A percentile compares a stretch with the other conserved stretches of the same genome.
phyloP scores from a whole-genome alignment of 2,329 filamentous ascomycete species.

The Ophiocordyceps australis region DNA sequence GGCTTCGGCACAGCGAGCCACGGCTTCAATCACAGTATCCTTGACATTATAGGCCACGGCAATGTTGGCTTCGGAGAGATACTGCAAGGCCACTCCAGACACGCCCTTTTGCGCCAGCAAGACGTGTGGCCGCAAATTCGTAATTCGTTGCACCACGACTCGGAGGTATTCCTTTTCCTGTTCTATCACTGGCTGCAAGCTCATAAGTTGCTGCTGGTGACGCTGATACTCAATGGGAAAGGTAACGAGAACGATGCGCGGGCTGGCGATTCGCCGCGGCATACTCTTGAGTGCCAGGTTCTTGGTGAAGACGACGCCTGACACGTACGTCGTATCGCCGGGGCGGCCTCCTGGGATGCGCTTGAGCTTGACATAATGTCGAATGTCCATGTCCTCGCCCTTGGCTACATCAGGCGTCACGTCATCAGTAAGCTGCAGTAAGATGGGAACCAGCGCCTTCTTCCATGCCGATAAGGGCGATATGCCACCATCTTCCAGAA shows the following conservation, averaged over 20 bases:
- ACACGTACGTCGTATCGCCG: conserved; percentile 88
- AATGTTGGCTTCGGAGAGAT: conserved; percentile 75
- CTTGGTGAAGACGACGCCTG: conserved; percentile 92
- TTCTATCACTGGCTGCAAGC: conserved; percentile 85
- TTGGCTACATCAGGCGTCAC: conserved; percentile 81
- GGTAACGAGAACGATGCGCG: conserved; percentile 79
- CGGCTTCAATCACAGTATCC: conserved; percentile 83
- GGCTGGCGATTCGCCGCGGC: conserved; percentile 68
- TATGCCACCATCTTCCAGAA: conserved; percentile 61
- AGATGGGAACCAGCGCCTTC: conserved; percentile 73
- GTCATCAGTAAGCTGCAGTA: conserved; percentile 82
- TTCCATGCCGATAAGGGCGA: conserved; percentile 67
- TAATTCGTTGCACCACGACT: conserved; percentile 82
- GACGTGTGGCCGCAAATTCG: conserved; percentile 67
- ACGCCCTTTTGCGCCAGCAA: conserved; percentile 87
- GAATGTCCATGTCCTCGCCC: conserved; percentile 91
- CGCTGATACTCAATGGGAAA: conserved; percentile 94
- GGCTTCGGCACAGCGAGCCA: conserved; percentile 80
- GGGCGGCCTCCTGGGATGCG: conserved; percentile 84
- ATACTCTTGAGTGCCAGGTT: conserved; percentile 94
- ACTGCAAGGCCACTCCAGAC: conserved; percentile 75
- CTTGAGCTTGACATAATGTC: conserved; percentile 94
- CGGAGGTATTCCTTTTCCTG: conserved; percentile 89
- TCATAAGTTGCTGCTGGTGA: conserved; percentile 85
- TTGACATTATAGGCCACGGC: conserved; percentile 96